These are phyloP conservation scores for Actinomortierella wolfii DNA, from an alignment of 371 early-diverging fungal genomes.

Conservation along the genomic window DNA sequence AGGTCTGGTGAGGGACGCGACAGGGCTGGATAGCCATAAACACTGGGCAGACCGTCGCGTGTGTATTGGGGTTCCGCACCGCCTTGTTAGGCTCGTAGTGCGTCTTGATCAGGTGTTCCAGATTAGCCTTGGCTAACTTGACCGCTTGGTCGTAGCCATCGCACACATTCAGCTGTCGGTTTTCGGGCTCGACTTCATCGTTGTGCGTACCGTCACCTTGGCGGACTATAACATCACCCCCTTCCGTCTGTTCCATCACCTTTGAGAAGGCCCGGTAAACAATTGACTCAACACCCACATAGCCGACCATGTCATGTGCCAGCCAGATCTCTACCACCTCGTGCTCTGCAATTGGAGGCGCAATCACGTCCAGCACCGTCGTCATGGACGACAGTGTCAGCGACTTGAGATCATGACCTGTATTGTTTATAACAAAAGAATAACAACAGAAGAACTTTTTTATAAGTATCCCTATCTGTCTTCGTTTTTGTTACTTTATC, in stretches of 20 bases:
- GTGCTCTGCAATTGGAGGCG: constrained; percentile 71
- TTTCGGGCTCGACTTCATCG: constrained; percentile 40
- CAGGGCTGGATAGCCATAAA: constrained; percentile 71
- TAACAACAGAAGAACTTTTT: neutral
- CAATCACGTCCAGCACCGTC: constrained; percentile 65
- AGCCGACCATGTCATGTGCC: constrained; percentile 67
- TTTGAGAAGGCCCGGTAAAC: constrained; percentile 67
- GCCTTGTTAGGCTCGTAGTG: constrained; percentile 46
- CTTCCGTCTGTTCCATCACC: constrained; percentile 73
- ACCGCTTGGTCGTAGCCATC: constrained; percentile 62
- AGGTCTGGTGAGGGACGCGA: constrained; percentile 44
- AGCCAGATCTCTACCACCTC: constrained; percentile 71
- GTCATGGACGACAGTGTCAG: constrained; percentile 50
- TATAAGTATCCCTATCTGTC: neutral
- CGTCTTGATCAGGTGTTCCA: constrained; percentile 57
- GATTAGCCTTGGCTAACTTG: constrained; percentile 63
- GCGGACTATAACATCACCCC: constrained; percentile 68
- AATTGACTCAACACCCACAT: constrained; percentile 59
- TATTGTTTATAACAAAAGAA: neutral
- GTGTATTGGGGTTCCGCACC: constrained; percentile 48
- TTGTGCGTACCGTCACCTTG: constrained; percentile 50
- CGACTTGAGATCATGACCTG: constrained; percentile 55
- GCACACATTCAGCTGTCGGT: constrained; percentile 61
- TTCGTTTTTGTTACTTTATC: neutral
- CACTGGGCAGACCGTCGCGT: constrained; percentile 64